A percentile compares a stretch with the other conserved stretches of the same genome.
phyloP scores from a whole-genome alignment of 768 basidiomycete species.

The Pulveroboletus sp. region DNA sequence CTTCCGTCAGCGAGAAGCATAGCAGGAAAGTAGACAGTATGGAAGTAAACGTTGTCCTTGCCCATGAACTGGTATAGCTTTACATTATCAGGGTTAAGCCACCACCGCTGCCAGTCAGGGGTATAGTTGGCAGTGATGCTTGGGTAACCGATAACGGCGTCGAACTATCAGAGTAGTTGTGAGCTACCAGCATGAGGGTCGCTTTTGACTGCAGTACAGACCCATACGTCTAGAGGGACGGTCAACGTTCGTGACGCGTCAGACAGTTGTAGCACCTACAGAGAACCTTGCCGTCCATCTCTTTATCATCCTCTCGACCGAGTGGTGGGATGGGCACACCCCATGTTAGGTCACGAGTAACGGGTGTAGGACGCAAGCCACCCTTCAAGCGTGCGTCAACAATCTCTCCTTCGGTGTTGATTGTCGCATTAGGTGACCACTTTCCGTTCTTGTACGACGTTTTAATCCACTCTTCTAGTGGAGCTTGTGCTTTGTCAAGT shows the following conservation, averaged over 20 bases:
- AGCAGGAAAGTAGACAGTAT: conserved; percentile 91
- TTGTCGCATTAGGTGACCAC: conserved; percentile 91
- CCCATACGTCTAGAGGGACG: conserved; percentile 77
- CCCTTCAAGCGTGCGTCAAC: conserved; percentile 83
- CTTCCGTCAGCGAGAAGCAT: conserved; percentile 85
- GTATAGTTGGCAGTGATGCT: conserved; percentile 97
- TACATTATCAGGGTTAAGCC: conserved; percentile 89
- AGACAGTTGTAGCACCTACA: conserved; percentile 52
- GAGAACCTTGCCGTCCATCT: conserved; percentile 92
- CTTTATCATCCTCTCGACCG: conserved; percentile 68
- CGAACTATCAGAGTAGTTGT: conserved; percentile 57
- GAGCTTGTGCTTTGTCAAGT: conserved; percentile 77
- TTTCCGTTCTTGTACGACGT: conserved; percentile 72
- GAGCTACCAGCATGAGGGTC: neutral
- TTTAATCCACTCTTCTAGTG: conserved; percentile 85
- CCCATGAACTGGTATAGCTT: conserved; percentile 99
- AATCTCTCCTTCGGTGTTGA: conserved; percentile 82
- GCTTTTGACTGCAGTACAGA: conserved; percentile 35
- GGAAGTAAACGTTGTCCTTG: conserved; percentile 99
- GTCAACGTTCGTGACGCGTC: conserved; percentile 6
- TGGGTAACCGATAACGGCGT: conserved; percentile 94
- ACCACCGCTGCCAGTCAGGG: conserved; percentile 94
- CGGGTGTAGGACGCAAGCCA: conserved; percentile 82
- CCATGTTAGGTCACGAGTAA: conserved; percentile 94
- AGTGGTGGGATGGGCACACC: conserved; percentile 85